Evolutionary conservation across 768 basidiomycete genomes (phyloP), one percentile per base, ranked within the genome.

Genomic region (Naganishia randhawae): DNA sequence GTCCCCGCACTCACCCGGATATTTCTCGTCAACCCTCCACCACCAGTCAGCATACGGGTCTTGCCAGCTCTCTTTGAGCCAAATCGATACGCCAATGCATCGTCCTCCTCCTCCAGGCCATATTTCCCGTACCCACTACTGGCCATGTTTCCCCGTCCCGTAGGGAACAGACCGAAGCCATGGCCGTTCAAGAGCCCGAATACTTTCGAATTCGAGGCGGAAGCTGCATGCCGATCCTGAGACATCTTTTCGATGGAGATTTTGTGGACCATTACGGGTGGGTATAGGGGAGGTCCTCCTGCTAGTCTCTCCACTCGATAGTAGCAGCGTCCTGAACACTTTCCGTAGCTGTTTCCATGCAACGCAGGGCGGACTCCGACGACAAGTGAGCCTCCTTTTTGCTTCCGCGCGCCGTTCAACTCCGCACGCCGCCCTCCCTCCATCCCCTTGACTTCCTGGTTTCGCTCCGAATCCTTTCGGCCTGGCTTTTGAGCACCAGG

Each of bases 191-290:
- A 19, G 22, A 61, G 57, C 8, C 57, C 57, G 57, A 61, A 61
- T 29, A 61, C 57, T 22, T 61, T 61, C 37, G 37, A 41, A 25
- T 25, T n/a, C 31, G 57, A 41, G 22, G 31, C 19, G 5, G 54
- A 55, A 7, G 32, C 32, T 7, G 54, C 54, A 35, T 61, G 35
- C 1, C 57, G 57, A 13, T 61, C 57, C 11, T 61, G 57, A n/a
- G 57, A 61, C 57, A 41, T 61, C 29, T 39, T 61, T 14, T 61
- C 57, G 35, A 61, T 61, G 22, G 57, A 61, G n/a, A 61, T 61
- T 41, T 61, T 61, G 57, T 61, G 57, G 2, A 61, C 57, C 57
- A 61, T 61, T 35, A 25, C 17, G 55, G 37, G 3, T 9, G 5
- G 10, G 22, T 2, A 14, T 3, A 11, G 10, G 37, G 4, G 8